Conservation (phyloP, 2,329 filamentous ascomycete species). For the Cadophora luteo-olivacea region DNA sequence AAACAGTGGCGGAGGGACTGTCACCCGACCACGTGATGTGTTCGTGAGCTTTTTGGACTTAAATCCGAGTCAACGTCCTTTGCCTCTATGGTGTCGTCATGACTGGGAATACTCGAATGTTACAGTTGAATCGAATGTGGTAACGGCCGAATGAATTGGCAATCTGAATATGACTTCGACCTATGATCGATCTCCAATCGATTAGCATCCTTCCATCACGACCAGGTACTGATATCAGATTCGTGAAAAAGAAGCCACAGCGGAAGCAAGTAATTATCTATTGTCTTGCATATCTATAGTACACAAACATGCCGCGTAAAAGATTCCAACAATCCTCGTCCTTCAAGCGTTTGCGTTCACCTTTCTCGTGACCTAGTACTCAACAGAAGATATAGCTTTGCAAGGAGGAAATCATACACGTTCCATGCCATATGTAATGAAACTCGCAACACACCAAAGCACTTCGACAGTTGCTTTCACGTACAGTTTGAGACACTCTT, state of each 20-base stretch:
- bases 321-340: neutral
- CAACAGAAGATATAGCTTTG: neutral
- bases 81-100: neutral
- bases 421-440: neutral
- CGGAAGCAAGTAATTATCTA: neutral
- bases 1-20: neutral
- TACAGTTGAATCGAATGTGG: neutral
- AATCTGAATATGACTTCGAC: too few species aligned
- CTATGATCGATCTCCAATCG: too few species aligned
- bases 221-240: too few species aligned
- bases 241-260: too few species aligned
- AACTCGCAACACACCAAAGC: neutral
- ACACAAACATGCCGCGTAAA: neutral
- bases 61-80: neutral
- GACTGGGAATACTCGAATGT: neutral
- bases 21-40: neutral
- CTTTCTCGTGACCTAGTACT: neutral
- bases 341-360: neutral
- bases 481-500: neutral
- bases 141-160: too few species aligned
- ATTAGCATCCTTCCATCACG: too few species aligned
- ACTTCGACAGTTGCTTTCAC: neutral
- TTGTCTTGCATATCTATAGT: neutral
- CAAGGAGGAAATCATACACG: neutral
- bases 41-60: neutral